Evolutionary conservation across 179 eudicot genomes (phyloP), one percentile per base, ranked within the genome.

Genomic region (Drosera spatulata): DNA sequence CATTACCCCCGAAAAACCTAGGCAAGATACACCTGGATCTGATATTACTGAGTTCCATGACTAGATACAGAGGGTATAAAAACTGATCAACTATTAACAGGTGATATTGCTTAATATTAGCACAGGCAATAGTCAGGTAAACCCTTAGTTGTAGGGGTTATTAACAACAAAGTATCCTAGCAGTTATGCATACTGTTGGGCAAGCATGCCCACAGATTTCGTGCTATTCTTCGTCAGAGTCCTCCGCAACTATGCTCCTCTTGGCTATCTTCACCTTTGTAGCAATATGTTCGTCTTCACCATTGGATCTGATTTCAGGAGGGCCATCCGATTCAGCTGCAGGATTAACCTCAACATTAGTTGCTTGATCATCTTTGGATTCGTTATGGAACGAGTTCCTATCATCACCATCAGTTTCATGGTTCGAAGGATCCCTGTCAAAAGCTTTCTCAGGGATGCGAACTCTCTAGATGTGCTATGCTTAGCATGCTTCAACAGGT

Each of bases 401-500:
- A 54, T 50, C 66, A 53, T 75, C 70, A 46, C 66, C 69, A 15
- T 6, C 15, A 10, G 44, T 50, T 7, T 75, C 64, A 12, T 65
- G 40, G 1, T 22, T 22, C 33, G 33, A 22, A 22, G 33, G 33
- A 1, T 22, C 33, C 33, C 33, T 22, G 33, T 22, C 33, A 22
- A 22, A 22, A 22, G 33, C 0, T 22, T 22, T 1, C 33, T 1
- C 33, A 22, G 70, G 53, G 47, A 70, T 66, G 1, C 71, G 73
- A 82, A 82, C 50, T 82, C 86, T 71, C 86, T 65, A 39, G 83
- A 62, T n/a, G 81, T 82, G 81, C 83, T 79, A 40, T 79, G 77
- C 64, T 81, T 81, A 48, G 86, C 86, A 55, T 79, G 83, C 78
- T 81, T 71, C 66, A 82, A 56, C 60, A 82, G 64, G 65, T 82